Evolutionary conservation across 805 yeast species (phyloP), one percentile per base, ranked within the genome.

Genomic region (Alloascoidea hylecoeti): DNA sequence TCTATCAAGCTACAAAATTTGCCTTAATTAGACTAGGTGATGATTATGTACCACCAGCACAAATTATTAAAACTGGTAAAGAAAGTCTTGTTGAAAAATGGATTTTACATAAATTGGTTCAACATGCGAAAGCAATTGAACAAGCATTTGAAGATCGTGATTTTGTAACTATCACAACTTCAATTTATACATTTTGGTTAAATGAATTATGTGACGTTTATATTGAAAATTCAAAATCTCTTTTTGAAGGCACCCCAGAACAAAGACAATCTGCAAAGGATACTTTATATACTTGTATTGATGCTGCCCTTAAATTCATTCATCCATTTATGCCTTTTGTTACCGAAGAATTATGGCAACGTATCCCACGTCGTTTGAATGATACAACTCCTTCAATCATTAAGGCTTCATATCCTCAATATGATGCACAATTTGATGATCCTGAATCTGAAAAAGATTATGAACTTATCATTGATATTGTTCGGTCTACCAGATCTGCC

Each of bases 281-380:
- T 58, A 92, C 97, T 16, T 69, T 92, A 48, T 92, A 86, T 74
- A 83, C 92, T 27, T 74, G 94, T 64, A 69, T 89, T 49, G 97
- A 92, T 53, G 82, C 81, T 47, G 96, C 96, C 6, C 71, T 89
- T 64, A 78, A 71, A 57, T 57, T 92, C 64, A 92, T 89, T 49
- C 97, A 89, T 57, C 98, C 98, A 57, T 92, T 85, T 68, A 92
- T 92, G 98, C 98, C 98, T 32, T 92, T 75, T 57, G 67, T 92
- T 48, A 79, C 97, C 36, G 98, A 92, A 63, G 98, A 92, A 68
- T 75, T 92, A 83, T 92, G 96, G 96, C 98, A 92, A 67, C 83
- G 97, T 63, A 66, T 92, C 53, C 97, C 97, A 50, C 79, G 81
- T 53, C 77, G 96, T 56, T 70, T 73, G 4, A 63, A 75, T 39